Base-by-base conservation (phyloP, 1,284 basidiomycete species). In the Ceratobasidium sp. region DNA sequence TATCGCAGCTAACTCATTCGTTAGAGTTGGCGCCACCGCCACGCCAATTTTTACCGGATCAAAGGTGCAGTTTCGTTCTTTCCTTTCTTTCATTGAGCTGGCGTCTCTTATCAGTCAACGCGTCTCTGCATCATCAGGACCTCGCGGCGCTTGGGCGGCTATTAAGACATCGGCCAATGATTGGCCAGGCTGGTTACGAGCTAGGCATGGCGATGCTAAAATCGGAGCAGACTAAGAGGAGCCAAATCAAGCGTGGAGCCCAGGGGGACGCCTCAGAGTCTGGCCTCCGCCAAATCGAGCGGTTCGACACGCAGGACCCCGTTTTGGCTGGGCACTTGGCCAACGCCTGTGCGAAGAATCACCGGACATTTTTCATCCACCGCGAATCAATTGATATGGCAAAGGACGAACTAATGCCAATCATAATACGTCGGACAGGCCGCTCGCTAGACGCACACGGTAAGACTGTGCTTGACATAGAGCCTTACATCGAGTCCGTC, bases 171-270 rank as follows among this genome's bases (percentile, higher is more conserved):
- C 4, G 4, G 6, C n/a, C 74, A 17, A 64, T 56, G 43, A 73
- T 56, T 9, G 82, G 83, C 0, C 82, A 82, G 0, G 73, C 44
- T 11, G 83, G 82, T 0, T 81, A 81, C 1, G 81, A 82, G 15
- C 43, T 59, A 4, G 19, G 22, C 4, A 9, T 25, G 13, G 40
- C 15, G 0, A 37, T 51, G 40, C 6, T 32, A 9, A 29, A 61
- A 32, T 46, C 40, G 8, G 13, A 44, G 37, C 43, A 22, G 43
- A 40, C 54, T 15, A 22, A 43, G 17, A 19, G 69, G 13, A 61
- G 19, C 40, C 1, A 19, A 43, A 43, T 6, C n/a, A 19, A 32
- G 32, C 52, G n/a, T 22, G 8, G n/a, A 1, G 34, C n/a, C 5
- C 2, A 32, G 15, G 13, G 13, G 17, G 7, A n/a, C 11, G 9